Evolutionary conservation across 768 basidiomycete genomes (phyloP).

Genomic region (Amanita fuliginea): DNA sequence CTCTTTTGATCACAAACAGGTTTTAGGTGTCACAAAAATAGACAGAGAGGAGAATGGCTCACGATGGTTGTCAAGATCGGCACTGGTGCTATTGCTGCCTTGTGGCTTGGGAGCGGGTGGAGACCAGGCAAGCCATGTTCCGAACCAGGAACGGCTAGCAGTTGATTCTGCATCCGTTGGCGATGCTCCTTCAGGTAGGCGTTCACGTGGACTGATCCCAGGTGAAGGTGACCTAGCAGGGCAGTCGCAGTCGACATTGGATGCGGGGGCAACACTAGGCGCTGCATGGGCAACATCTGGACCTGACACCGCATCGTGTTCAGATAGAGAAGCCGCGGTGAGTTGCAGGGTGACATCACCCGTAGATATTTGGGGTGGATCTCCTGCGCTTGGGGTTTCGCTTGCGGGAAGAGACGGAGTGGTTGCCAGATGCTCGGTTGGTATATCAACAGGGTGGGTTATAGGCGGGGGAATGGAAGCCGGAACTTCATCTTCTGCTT

Average conservation of each 20-base stretch:
- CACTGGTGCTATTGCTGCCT: background rate
- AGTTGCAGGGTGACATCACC: background rate
- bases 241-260: background rate
- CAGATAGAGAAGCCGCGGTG: background rate
- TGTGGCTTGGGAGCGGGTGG: background rate
- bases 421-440: background rate
- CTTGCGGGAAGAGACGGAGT: background rate
- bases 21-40: background rate
- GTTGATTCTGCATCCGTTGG: background rate
- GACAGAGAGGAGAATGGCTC: background rate
- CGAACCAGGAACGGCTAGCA: background rate
- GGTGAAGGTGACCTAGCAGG: background rate
- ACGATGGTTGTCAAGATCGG: background rate
- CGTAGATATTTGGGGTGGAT: background rate
- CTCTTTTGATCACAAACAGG: background rate
- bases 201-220: background rate
- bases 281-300: background rate
- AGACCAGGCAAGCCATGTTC: background rate
- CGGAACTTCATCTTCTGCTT: background rate
- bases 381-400: background rate
- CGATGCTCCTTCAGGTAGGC: background rate
- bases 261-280: background rate
- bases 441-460: background rate
- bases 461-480: background rate
- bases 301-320: background rate